phyloP scores from a whole-genome alignment of 768 basidiomycete species.

The Daedalea quercina region DNA sequence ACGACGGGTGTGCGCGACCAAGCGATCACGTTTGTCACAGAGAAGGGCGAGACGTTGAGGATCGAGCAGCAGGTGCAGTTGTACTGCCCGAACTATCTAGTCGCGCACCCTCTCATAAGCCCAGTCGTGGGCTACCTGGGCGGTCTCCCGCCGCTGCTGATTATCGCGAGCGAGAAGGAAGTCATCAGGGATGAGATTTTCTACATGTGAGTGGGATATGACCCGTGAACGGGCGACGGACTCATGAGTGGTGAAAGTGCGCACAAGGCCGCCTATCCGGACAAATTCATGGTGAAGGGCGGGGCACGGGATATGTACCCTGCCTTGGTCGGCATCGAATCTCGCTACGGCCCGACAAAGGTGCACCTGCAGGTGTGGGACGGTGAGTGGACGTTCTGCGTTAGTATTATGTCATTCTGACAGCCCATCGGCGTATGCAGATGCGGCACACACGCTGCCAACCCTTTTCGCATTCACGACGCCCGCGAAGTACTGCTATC shows the following conservation, averaged over 20 bases:
- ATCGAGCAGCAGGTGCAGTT: conserved; percentile 76
- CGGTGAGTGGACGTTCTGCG: conserved; percentile 38
- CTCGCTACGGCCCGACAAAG: conserved; percentile 51
- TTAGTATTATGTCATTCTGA: not conserved
- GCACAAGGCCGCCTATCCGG: conserved; percentile 87
- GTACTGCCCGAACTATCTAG: conserved; percentile 73
- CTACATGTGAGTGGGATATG: conserved; percentile 57
- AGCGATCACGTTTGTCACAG: conserved; percentile 36
- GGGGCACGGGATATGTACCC: conserved; percentile 49
- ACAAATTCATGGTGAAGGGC: conserved; percentile 47
- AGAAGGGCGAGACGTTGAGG: conserved; percentile 44
- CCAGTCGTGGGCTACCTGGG: conserved; percentile 80
- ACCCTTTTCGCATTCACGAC: conserved; percentile 71
- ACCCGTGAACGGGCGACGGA: too few relatives aligned
- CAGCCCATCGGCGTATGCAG: conserved; percentile 26
- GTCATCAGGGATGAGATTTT: conserved; percentile 90
- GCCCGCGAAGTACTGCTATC: conserved; percentile 74
- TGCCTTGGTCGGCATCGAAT: conserved; percentile 45
- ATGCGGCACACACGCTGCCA: conserved; percentile 67
- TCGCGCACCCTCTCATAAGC: conserved; percentile 79
- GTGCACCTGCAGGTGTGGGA: conserved; percentile 95
- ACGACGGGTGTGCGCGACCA: conserved; percentile 30
- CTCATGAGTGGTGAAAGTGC: conserved; percentile 63
- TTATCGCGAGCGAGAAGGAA: conserved; percentile 87
- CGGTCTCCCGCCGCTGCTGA: conserved; percentile 79